Conservation (phyloP, 2,329 filamentous ascomycete species). For the Chaetothyriales sp. region DNA sequence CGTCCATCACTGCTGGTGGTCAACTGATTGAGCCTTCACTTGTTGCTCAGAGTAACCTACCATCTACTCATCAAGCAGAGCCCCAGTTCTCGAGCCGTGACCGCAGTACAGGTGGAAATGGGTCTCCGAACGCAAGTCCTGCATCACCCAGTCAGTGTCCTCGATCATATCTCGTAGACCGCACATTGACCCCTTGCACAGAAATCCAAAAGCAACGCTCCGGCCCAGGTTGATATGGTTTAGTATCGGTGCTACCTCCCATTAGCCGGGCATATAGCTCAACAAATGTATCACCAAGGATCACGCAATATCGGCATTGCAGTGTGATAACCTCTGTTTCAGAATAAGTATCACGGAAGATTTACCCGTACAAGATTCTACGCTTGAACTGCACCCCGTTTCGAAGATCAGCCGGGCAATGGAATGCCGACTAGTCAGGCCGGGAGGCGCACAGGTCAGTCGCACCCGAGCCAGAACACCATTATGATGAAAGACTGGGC, state of each 20-base stretch:
- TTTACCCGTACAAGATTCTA: not conserved
- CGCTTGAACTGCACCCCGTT: not conserved
- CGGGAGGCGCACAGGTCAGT: not conserved
- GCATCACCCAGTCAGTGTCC: not conserved
- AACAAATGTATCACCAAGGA: not conserved
- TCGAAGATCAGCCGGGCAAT: not conserved
- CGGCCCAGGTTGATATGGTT: not conserved
- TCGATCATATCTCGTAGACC: not conserved
- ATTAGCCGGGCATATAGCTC: not conserved
- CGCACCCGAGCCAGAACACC: not conserved
- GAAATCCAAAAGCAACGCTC: not conserved
- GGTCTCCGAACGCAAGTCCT: not conserved
- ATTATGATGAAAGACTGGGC: too few relatives aligned
- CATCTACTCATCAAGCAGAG: not conserved
- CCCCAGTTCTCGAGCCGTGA: not conserved
- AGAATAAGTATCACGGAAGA: not conserved
- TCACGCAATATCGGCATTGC: not conserved
- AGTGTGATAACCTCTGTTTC: too few relatives aligned
- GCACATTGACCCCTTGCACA: not conserved
- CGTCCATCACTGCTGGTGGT: slow-evolving; percentile 14
- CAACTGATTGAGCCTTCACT: slow-evolving; percentile 8
- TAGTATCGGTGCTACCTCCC: too few relatives aligned
- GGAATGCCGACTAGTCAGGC: not conserved
- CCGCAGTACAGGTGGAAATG: not conserved
- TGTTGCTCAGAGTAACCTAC: not conserved